Evolutionary conservation across 208 protist genomes (phyloP), one percentile per base, ranked within the genome.

Genomic region (Wallacemonas sp.): DNA sequence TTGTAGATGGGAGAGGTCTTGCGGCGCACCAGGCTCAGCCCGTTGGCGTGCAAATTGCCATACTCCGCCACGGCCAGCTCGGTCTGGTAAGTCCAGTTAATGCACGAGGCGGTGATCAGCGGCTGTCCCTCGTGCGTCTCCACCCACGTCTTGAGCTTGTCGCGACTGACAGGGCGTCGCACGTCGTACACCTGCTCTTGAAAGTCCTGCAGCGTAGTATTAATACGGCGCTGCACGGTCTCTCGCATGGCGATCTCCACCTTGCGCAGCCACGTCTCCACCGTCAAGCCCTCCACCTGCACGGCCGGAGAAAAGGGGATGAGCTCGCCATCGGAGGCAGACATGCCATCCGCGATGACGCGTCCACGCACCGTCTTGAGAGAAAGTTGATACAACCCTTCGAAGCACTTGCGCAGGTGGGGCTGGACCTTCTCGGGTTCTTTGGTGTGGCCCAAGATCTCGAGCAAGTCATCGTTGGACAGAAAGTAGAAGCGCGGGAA

Each of bases 401-500:
- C 97, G 75, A 99, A 99, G 84, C 95, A 98, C 83, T 99, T 99
- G 54, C 96, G 93, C 42, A 99, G 72, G 75, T 99, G 97, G 33
- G 88, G 88, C 90, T 98, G 95, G 54, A 99, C 96, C 74, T 97
- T 97, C 59, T 85, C 68, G 1, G 98, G 98, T 54, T 99, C 97
- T 55, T 97, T 96, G 41, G 91, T 87, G 85, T 99, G 94, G 6
- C 97, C 98, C 5, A 99, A 82, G 55, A 99, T 99, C 84, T 99
- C 97, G 19, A 99, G 86, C 65, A 99, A 65, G 73, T 99, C 97
- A 73, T 98, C 94, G 70, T 99, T 98, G 3, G 97, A 99, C 17
- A 99, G 66, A 54, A 99, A 99, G 80, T 99, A 99, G 75, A 99
- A 99, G 28, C 98, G 88, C 30, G 98, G 97, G 80, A 99, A 99